Percentiles rank a stretch among this genome's conserved stretches.
phyloP scores from a whole-genome alignment of 305 asterid species.

The Salvia sclarea region DNA sequence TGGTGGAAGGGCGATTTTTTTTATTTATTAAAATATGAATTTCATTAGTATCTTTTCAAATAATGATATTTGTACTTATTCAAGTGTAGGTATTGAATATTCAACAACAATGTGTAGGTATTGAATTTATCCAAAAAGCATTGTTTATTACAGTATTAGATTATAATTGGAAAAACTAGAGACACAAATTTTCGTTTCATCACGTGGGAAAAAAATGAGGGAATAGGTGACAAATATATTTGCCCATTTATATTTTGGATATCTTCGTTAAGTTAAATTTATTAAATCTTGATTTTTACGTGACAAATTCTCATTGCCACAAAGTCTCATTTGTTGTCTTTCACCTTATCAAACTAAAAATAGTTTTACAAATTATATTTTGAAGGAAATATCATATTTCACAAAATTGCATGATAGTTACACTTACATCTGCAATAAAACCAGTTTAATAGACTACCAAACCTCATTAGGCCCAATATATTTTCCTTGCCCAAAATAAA shows the following conservation, averaged over 20 bases:
- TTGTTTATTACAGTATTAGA: no score
- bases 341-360: no score
- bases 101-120: no score
- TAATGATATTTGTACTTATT: neutral
- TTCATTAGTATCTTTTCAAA: neutral
- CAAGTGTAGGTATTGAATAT: no score
- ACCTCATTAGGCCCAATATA: no score
- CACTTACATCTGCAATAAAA: neutral
- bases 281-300: neutral
- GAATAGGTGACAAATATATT: neutral
- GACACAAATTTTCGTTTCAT: neutral
- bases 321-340: neutral
- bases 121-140: no score
- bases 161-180: no score
- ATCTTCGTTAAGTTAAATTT: neutral
- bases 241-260: neutral
- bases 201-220: neutral
- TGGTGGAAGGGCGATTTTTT: neutral
- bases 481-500: no score
- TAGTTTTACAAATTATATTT: no score
- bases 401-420: neutral
- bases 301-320: neutral
- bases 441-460: no score
- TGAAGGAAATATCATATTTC: neutral
- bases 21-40: neutral